These are phyloP conservation scores for Hanseniaspora meyeri DNA, from an alignment of 805 yeast species.

Conservation along the genomic window DNA sequence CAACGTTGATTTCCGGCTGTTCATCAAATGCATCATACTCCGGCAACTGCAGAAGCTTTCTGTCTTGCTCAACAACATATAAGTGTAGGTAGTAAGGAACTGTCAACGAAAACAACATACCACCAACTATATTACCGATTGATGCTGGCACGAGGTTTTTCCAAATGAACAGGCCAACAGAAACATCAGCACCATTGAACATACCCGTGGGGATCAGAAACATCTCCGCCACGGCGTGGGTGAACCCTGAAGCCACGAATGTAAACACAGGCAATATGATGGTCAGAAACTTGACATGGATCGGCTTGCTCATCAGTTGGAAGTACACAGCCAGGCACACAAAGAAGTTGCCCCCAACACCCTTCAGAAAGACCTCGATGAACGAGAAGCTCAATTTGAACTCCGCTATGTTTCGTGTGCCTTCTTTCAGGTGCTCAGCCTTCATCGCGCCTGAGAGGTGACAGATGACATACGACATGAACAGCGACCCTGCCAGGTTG, in stretches of 20 bases:
- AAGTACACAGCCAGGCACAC: conserved; percentile 66
- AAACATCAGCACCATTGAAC: conserved; percentile 50
- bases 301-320: conserved; percentile 66
- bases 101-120: conserved; percentile 48
- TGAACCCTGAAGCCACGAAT: conserved; percentile 66
- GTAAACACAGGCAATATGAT: conserved; percentile 61
- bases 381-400: conserved; percentile 38
- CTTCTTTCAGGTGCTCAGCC: conserved; percentile 33
- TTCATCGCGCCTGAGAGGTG: conserved; percentile 41
- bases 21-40: conserved; percentile 62
- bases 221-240: conserved; percentile 80
- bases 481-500: conserved; percentile 51
- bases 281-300: conserved; percentile 58
- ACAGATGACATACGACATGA: conserved; percentile 54
- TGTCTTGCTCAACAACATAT: conserved; percentile 60
- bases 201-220: conserved; percentile 51
- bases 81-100: conserved; percentile 66
- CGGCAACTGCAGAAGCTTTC: conserved; percentile 49
- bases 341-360: conserved; percentile 64
- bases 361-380: conserved; percentile 54
- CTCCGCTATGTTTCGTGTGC: conserved; percentile 37
- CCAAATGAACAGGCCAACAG: conserved; percentile 61
- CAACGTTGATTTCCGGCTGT: conserved; percentile 65
- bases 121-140: conserved; percentile 73
- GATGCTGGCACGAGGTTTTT: conserved; percentile 57